These are phyloP conservation scores for Aspergillus neotritici DNA, from an alignment of 2,329 filamentous ascomycete species.

Conservation along the genomic window DNA sequence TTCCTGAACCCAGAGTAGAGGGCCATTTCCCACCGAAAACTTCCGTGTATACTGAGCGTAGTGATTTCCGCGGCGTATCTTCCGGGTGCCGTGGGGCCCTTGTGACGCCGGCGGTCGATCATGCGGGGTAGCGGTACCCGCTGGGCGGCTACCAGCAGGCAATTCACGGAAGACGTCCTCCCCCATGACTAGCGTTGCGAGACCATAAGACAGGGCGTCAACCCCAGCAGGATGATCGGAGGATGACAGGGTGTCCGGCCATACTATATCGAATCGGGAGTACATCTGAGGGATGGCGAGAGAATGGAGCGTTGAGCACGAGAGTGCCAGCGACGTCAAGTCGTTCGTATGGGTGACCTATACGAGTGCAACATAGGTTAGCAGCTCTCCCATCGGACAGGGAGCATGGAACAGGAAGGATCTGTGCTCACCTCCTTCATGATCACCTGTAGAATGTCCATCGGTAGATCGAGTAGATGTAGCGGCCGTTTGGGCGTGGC, in stretches of 20 bases:
- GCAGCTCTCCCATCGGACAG: neutral
- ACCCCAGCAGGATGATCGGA: slow-evolving; percentile 65
- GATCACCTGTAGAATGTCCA: slow-evolving; percentile 72
- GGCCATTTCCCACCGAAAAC: slow-evolving; percentile 80
- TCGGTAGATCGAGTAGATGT: slow-evolving; percentile 65
- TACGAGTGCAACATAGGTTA: slow-evolving; percentile 3
- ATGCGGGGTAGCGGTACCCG: slow-evolving; percentile 20
- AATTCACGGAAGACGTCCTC: slow-evolving; percentile 55
- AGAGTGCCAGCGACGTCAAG: slow-evolving; percentile 68
- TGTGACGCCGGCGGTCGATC: slow-evolving; percentile 1
- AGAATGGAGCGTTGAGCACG: slow-evolving; percentile 70
- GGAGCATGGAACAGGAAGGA: neutral
- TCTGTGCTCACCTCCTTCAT: slow-evolving; percentile 61
- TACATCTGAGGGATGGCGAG: slow-evolving; percentile 75
- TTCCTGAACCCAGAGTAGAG: slow-evolving; percentile 69
- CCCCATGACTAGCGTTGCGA: slow-evolving; percentile 72
- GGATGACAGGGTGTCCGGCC: slow-evolving; percentile 66
- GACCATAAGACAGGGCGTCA: slow-evolving; percentile 75
- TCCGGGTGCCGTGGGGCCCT: slow-evolving; percentile 6
- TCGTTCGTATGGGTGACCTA: slow-evolving; percentile 78
- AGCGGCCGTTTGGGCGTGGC: slow-evolving; percentile 47
- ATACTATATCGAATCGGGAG: slow-evolving; percentile 80
- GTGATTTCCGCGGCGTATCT: slow-evolving; percentile 58
- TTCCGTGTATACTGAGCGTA: slow-evolving; percentile 75
- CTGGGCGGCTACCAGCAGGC: slow-evolving; percentile 30